Percentiles rank a stretch among this genome's conserved stretches.
phyloP scores from a whole-genome alignment of 768 basidiomycete species.

The Rhodotorula paludigena region DNA sequence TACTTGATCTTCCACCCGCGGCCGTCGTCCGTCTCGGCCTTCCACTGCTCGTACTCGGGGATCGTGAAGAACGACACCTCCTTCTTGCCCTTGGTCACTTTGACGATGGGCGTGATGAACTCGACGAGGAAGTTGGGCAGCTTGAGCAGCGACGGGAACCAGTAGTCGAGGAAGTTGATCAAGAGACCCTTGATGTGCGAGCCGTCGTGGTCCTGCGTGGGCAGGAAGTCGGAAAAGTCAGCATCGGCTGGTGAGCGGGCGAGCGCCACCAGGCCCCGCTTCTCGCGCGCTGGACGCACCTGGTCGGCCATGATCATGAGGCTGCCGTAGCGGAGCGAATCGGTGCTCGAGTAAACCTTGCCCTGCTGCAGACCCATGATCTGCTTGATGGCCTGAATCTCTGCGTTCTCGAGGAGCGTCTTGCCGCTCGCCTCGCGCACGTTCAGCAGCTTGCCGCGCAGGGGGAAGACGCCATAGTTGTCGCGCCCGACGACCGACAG shows the following conservation, averaged over 20 bases:
- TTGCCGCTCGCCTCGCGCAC: conserved; percentile 95
- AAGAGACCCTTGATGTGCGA: conserved; percentile 99
- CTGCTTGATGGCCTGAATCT: conserved; percentile 95
- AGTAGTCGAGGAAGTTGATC: conserved; percentile 96
- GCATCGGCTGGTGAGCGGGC: no score
- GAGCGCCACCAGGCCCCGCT: no score
- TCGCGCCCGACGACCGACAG: conserved; percentile 92
- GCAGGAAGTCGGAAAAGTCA: background rate
- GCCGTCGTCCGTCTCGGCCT: conserved; percentile 64
- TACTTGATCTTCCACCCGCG: conserved; percentile 90
- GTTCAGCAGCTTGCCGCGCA: conserved; percentile 93
- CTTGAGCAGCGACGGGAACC: conserved; percentile 88
- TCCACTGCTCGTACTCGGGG: conserved; percentile 92
- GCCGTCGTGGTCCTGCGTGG: conserved; percentile 95
- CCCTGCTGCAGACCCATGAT: conserved; percentile 94
- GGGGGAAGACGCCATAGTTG: conserved; percentile 93
- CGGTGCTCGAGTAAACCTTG: conserved; percentile 69
- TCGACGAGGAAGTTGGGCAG: conserved; percentile 89
- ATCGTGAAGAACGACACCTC: conserved; percentile 89
- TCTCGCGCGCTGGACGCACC: conserved; percentile 54
- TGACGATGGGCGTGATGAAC: conserved; percentile 96
- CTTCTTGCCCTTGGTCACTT: conserved; percentile 72
- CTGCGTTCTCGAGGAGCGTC: conserved; percentile 96
- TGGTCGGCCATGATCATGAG: conserved; percentile 99
- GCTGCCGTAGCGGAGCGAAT: conserved; percentile 78